Percentiles rank a stretch among this genome's conserved stretches.
Conservation (phyloP, 495 filamentous ascomycete genomes). For the Platismatia glauca region DNA sequence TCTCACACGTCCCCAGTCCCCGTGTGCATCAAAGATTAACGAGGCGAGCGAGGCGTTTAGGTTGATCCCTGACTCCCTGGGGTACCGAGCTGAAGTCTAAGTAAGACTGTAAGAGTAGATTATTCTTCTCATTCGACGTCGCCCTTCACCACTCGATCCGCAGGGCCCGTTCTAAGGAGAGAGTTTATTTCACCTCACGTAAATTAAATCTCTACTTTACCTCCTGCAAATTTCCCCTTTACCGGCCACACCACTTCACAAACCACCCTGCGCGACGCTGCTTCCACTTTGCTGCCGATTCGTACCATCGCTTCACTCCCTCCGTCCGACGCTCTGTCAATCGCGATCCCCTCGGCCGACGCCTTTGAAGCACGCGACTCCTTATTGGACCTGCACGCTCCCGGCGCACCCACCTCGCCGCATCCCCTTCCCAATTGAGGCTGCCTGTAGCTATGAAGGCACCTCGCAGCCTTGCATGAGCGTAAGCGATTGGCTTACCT, state of each 20-base stretch:
- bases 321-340: not conserved
- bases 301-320: not conserved
- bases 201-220: slow-evolving; percentile 8
- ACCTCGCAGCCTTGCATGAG: slow-evolving; percentile 6
- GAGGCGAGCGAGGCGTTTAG: not conserved
- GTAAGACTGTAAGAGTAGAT: too few relatives aligned
- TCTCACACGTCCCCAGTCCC: too few relatives aligned
- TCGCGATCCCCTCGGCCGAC: not conserved
- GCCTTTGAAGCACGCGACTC: not conserved
- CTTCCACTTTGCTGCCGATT: not conserved
- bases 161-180: not conserved
- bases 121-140: not conserved
- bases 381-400: not conserved
- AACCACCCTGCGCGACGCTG: not conserved
- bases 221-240: slow-evolving; percentile 8
- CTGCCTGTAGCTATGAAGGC: slow-evolving; percentile 6
- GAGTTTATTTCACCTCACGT: not conserved
- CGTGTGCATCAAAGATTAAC: too few relatives aligned
- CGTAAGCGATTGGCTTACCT: not conserved
- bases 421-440: not conserved
- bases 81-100: too few relatives aligned
- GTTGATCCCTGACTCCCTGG: not conserved
- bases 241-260: not conserved
- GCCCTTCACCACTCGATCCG: not conserved
- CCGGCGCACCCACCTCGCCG: not conserved